Evolutionary conservation across 2,329 filamentous ascomycete genomes (phyloP).

Genomic region (Colletotrichum tanaceti): DNA sequence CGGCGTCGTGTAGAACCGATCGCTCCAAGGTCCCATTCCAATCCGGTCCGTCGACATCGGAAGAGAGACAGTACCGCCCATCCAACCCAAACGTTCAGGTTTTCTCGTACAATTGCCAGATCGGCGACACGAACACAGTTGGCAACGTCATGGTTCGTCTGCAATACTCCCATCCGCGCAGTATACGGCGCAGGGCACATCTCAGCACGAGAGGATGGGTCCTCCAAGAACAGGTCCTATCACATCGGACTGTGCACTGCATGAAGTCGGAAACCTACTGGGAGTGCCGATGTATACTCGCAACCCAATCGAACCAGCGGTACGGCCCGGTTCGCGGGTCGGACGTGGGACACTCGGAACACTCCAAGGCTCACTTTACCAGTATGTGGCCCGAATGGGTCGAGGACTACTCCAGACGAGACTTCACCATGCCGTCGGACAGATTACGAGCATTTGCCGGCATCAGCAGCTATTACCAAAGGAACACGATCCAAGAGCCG

Average conservation of each 20-base stretch:
- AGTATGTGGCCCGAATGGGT: slow-evolving; percentile 4
- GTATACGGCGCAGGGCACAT: background rate
- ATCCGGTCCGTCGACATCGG: background rate
- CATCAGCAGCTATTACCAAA: background rate
- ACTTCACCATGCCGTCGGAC: slow-evolving; percentile 14
- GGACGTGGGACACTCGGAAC: background rate
- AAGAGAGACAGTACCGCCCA: no score
- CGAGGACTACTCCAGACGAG: slow-evolving; percentile 6
- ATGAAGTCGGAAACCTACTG: slow-evolving; percentile 16
- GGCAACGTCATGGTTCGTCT: background rate
- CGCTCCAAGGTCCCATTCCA: background rate
- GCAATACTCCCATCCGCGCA: background rate
- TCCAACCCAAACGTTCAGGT: background rate
- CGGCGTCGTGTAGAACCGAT: no score
- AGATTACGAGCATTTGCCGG: slow-evolving; percentile 17
- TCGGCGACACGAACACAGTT: accelerated
- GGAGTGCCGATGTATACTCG: slow-evolving; percentile 2
- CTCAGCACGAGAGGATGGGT: slow-evolving; percentile 17
- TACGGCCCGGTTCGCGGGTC: background rate
- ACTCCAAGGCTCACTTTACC: background rate
- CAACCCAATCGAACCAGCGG: slow-evolving; percentile 1
- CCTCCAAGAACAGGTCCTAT: slow-evolving; percentile 13
- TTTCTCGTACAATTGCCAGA: background rate
- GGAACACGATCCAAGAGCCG: background rate
- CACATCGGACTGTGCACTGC: background rate